Evolutionary conservation across 108 stramenopile genomes (phyloP), one percentile per base, ranked within the genome.

Genomic region (Nitzschia sp.): DNA sequence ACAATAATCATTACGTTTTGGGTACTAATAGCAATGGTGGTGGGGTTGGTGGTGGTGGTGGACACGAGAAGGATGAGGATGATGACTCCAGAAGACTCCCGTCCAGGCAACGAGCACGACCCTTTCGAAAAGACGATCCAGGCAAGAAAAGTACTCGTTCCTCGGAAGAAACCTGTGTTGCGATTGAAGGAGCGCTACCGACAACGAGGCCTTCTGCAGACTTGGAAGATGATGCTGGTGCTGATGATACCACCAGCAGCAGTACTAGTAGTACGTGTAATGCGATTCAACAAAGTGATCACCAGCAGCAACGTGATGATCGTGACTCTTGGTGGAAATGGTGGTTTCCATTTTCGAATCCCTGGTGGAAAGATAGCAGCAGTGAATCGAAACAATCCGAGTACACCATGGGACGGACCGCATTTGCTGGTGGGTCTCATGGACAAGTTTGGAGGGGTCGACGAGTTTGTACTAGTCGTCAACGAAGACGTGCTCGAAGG

Each of bases 371-470:
- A 25, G 26, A 66, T 46, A 55, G 53, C 8, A 64, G 54, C 9
- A n/a, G n/a, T n/a, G n/a, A n/a, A n/a, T 61, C 69, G 11, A 70
- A 55, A 54, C 29, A 66, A 61, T 34, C 46, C 1, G 85, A 90
- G 45, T 89, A 85, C 59, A 77, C 69, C 25, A 62, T 17, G n/a
- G 81, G 72, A 15, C 54, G 82, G 2, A 54, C 66, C 29, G 85
- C 89, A 4, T 93, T 93, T 72, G 92, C 92, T 33, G 92, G 92
- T 29, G 92, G 92, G 2, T 86, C 85, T 2, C 85, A 90, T 71
- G 92, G 92, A 0, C 88, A 93, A 75, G 85, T 92, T 23, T 92
- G 91, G 91, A 54, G 77, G 28, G 91, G 88, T 18, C 53, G 75
- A 21, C 70, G 91, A 32, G 42, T 84, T 17, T 90, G 91, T 54